Base-by-base conservation (phyloP, 2,329 filamentous ascomycete species). In the Sarocladium strictum region DNA sequence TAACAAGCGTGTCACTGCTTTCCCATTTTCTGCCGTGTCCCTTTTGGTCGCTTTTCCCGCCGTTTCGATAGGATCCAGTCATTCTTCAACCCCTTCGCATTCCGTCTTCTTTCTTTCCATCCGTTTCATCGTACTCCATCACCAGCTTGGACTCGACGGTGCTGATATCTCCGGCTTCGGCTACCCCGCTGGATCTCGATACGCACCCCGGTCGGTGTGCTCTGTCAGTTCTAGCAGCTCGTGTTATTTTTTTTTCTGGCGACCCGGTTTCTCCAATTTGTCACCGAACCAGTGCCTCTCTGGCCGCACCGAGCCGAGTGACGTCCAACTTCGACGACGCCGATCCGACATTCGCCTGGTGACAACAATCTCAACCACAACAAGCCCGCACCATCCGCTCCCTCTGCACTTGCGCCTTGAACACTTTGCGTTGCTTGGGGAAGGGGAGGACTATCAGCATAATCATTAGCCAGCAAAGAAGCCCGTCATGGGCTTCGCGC, bases 401-500 rank as follows among this genome's bases (percentile, higher is more conserved):
- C 23, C 23, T 7, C 24, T 47, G 43, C 43, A 17, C 14, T 47
- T 23, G 43, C 10, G 14, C 14, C 35, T 17, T 17, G 19, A 17
- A 21, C 17, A 43, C 19, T 19, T 19, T 43, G 38, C n/a, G 9
- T 43, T 43, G 38, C 19, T 51, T 51, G 47, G 47, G 47, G 47
- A 51, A 33, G 47, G 47, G 47, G 47, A 51, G 47, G 47, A 51
- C 6, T 35, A 33, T 35, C 23, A 7, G 47, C 47, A 21, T 29
- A 15, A 27, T 27, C 9, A 21, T 29, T 17, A 29, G 43, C 24
- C 43, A 47, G 43, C 43, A 47, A n/a, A 47, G 11, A n/a, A 23
- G n/a, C 43, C 43, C 64, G 69, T 60, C 59, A 75, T 76, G 72
- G 71, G 73, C 62, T 78, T 80, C 67, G 78, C 76, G 64, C 75